Conservation (phyloP, 78 protist species). For the Chrysochromulina parva region DNA sequence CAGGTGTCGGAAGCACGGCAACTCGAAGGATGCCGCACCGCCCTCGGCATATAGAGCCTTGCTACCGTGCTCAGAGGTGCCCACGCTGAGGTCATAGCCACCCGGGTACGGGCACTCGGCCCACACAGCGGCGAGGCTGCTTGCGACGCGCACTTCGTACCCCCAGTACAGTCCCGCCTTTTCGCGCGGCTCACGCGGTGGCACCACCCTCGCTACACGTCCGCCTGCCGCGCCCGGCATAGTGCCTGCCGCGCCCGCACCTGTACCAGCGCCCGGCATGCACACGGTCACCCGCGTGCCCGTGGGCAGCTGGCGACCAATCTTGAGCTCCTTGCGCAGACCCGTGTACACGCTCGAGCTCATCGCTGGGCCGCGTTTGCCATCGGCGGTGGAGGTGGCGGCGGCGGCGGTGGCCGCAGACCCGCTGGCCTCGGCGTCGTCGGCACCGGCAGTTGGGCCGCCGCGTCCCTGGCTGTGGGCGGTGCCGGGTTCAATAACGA, state of each 20-base stretch:
- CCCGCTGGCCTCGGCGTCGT: no score
- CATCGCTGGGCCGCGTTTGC: neutral
- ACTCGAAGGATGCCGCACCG: neutral
- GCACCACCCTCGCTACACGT: neutral
- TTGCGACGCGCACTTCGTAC: constrained; percentile 16
- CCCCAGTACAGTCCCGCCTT: constrained; percentile 36
- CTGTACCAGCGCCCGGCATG: neutral
- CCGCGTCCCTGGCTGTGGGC: neutral
- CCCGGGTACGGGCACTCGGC: constrained; percentile 19
- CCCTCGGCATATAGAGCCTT: neutral
- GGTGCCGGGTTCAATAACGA: neutral
- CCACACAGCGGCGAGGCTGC: neutral
- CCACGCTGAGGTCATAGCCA: constrained; percentile 70
- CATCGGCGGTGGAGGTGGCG: no score
- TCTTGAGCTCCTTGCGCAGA: neutral
- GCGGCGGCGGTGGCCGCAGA: no score
- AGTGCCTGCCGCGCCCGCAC: neutral
- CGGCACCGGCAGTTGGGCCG: no score
- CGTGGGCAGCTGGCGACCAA: neutral
- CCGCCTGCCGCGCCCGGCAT: neutral
- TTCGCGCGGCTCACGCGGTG: constrained; percentile 27
- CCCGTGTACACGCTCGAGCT: neutral
- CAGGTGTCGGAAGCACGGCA: constrained; percentile 27
- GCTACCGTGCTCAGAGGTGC: constrained; percentile 62
- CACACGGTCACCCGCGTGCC: constrained; percentile 16